These are phyloP conservation scores for Ramaria rubella DNA, from an alignment of 768 basidiomycete genomes.

Conservation along the genomic window DNA sequence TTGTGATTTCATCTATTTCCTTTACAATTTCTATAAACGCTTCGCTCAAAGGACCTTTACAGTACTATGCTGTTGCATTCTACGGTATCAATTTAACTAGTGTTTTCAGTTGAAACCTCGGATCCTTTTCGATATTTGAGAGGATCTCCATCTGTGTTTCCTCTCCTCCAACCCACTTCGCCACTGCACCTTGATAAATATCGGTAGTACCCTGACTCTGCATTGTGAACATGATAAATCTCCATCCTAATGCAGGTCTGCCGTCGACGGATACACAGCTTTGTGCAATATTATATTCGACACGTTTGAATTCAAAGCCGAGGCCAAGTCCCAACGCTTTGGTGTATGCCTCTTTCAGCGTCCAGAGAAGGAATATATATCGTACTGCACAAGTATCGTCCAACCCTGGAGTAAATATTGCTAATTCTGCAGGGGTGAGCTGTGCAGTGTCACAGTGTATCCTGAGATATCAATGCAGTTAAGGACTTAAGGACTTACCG, in stretches of 20 bases:
- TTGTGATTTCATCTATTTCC: no score
- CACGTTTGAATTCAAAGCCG: constrained; percentile 72
- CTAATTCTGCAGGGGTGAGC: constrained; percentile 1
- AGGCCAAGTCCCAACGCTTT: constrained; percentile 82
- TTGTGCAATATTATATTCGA: constrained; percentile 57
- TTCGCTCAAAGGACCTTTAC: no score
- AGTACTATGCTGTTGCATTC: not conserved
- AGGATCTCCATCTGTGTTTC: not conserved
- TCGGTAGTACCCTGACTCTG: constrained; percentile 13
- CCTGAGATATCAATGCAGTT: not conserved
- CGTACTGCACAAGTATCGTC: not conserved
- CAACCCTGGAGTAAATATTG: not conserved
- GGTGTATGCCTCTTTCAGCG: constrained; percentile 86
- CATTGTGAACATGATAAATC: constrained; percentile 56
- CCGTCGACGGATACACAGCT: constrained; percentile 57
- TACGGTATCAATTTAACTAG: not conserved
- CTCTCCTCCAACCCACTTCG: not conserved
- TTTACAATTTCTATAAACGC: no score
- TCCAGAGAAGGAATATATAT: constrained; percentile 74
- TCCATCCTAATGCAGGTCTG: constrained; percentile 51
- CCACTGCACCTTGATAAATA: constrained; percentile 7
- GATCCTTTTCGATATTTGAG: not conserved
- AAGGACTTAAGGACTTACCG: constrained; percentile 36
- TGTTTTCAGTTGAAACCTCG: constrained; percentile 3
- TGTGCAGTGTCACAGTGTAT: not conserved